These are phyloP conservation scores for Fusarium tricinctum DNA, from an alignment of 2,329 filamentous ascomycete genomes.

Conservation along the genomic window DNA sequence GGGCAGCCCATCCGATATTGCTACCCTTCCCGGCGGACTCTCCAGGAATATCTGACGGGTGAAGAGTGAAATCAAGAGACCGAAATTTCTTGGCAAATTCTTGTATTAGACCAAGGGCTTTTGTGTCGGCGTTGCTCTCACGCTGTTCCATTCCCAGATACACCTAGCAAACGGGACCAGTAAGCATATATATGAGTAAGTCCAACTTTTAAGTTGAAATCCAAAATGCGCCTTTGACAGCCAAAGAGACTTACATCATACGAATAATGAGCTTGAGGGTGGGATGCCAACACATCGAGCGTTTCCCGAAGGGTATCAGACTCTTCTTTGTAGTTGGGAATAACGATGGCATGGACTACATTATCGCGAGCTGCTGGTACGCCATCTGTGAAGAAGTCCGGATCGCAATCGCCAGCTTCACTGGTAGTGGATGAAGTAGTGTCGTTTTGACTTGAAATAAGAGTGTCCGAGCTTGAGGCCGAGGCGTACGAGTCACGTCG, in stretches of 20 bases:
- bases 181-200: not conserved
- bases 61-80: conserved; percentile 75
- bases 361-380: conserved; percentile 58
- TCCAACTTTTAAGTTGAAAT: not conserved
- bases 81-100: conserved; percentile 76
- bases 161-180: conserved; percentile 61
- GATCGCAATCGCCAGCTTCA: conserved; percentile 66
- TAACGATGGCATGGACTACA: conserved; percentile 75
- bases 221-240: not conserved
- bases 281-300: conserved; percentile 75
- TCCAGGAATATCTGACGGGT: conserved; percentile 74
- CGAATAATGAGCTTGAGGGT: conserved; percentile 71
- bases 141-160: conserved; percentile 81
- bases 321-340: conserved; percentile 83
- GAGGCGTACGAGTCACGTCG: conserved; percentile 69
- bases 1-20: conserved; percentile 79
- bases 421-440: conserved; percentile 64
- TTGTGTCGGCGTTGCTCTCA: conserved; percentile 71
- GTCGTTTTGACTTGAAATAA: conserved; percentile 60
- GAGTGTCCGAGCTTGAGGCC: conserved; percentile 68
- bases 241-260: conserved; percentile 73
- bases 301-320: conserved; percentile 77
- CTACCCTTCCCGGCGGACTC: conserved; percentile 82
- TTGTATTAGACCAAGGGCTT: conserved; percentile 72
- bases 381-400: conserved; percentile 62